Conservation (phyloP, 2,329 filamentous ascomycete genomes). For the Sclerotinia glacialis region DNA sequence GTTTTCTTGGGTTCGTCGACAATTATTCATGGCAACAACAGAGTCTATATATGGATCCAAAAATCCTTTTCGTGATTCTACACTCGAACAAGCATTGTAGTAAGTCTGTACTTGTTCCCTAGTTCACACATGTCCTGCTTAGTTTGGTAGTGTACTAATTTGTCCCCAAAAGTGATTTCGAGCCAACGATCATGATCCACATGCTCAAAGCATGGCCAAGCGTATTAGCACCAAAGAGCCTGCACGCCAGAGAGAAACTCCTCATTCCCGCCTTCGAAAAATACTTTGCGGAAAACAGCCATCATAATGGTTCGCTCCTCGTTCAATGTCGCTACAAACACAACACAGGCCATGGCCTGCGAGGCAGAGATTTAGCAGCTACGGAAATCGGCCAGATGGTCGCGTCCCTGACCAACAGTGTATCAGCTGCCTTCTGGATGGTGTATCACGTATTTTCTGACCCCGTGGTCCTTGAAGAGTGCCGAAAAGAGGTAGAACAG, state of each 20-base stretch:
- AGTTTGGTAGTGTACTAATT: neutral
- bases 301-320: conserved; percentile 17
- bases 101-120: conserved; percentile 5
- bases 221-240: conserved; percentile 24
- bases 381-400: conserved; percentile 39
- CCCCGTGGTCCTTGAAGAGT: conserved; percentile 35
- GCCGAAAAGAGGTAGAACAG: conserved; percentile 35
- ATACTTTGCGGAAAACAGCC: conserved; percentile 23
- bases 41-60: conserved; percentile 45
- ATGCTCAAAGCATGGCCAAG: conserved; percentile 22
- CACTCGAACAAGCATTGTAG: conserved; percentile 6
- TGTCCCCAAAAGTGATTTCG: conserved; percentile 23
- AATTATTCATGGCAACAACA: conserved; percentile 18
- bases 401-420: conserved; percentile 38
- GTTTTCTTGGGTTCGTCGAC: conserved; percentile 37
- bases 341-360: conserved; percentile 15
- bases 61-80: conserved; percentile 39
- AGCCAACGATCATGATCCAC: conserved; percentile 22
- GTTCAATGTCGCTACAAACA: conserved; percentile 21
- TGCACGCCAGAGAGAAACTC: conserved; percentile 17
- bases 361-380: conserved; percentile 29
- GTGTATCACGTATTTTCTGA: conserved; percentile 38
- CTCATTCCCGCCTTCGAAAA: conserved; percentile 19
- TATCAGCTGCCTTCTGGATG: conserved; percentile 43
- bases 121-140: neutral